Evolutionary conservation across 1,139 yeast species (phyloP), one percentile per base, ranked within the genome.

Genomic region (Eremothecium gossypii): DNA sequence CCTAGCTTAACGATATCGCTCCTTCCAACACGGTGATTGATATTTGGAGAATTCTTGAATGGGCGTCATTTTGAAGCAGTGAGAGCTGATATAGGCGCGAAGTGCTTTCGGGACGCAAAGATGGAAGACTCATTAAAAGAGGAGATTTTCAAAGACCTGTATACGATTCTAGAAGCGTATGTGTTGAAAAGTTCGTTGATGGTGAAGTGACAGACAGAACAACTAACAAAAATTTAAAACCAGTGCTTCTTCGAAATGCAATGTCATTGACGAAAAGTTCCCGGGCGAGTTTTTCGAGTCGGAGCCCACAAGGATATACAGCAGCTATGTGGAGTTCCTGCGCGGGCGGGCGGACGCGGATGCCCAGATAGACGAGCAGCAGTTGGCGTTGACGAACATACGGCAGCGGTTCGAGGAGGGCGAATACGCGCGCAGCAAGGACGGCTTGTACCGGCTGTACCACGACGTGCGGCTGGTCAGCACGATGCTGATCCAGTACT

Each of bases 401-500:
- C 33, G 51, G 1, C 57, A 58, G 6, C 65, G 66, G 43, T 56
- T 65, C 41, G 60, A 58, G 2, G 45, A 49, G 2, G 49, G 63
- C 0, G 54, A 61, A 26, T 81, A 80, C 53, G 52, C 52, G 1
- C 54, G 69, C 0, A 66, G 46, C 7, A 47, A 47, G 11, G 49
- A 54, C 42, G 57, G 61, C 1, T 49, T 79, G 8, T 81, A 79
- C 52, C 65, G 65, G 36, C 53, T 86, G 10, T 85, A 74, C 55
- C 91, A 83, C 55, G 97, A 89, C 60, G 61, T 89, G 45, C 83
- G 77, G 52, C 65, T 81, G 12, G 80, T 83, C 0, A 68, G 81
- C 34, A 73, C 77, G 8, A 57, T 72, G 23, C 65, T 71, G 30
- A 69, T 83, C 17, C 66, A 68, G 30, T 63, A 68, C 40, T 65